Conservation (phyloP, 129 eudicot genomes). For the Helianthus tuberosus region DNA sequence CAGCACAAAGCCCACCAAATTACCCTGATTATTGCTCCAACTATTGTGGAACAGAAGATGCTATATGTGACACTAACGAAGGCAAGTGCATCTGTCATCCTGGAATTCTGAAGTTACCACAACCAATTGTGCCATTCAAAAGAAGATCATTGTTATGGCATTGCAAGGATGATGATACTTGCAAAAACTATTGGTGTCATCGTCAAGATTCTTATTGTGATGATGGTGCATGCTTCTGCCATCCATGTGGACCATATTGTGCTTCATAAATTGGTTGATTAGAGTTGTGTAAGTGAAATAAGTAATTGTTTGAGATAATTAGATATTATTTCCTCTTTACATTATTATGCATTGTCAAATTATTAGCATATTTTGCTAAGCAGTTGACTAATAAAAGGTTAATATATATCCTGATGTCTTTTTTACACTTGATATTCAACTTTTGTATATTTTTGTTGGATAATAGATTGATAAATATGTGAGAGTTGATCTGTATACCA, state of each 20-base stretch:
- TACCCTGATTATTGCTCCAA: background rate
- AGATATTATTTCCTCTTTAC: background rate
- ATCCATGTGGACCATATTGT: constrained; percentile 2
- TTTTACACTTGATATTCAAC: background rate
- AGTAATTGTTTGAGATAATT: background rate
- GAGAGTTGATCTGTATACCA: too few relatives aligned
- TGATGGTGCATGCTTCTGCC: constrained; percentile 18
- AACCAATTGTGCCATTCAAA: background rate
- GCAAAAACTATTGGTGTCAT: constrained; percentile 21
- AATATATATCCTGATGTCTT: background rate
- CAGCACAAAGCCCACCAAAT: background rate
- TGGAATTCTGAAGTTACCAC: background rate
- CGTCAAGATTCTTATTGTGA: constrained; percentile 18
- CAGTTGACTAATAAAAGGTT: background rate
- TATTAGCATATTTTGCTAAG: too few relatives aligned
- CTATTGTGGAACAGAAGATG: constrained; percentile 17
- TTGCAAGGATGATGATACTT: constrained; percentile 5
- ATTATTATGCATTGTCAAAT: too few relatives aligned
- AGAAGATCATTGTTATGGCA: constrained; percentile 21
- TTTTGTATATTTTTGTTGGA: too few relatives aligned
- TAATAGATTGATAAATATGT: too few relatives aligned
- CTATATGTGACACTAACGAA: constrained; percentile 3
- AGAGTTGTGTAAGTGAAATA: too few relatives aligned
- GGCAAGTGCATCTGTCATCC: constrained; percentile 16
- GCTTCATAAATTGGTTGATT: constrained; percentile 5